Base-by-base conservation (phyloP, 2,329 filamentous ascomycete genomes). In the Colletotrichum sp. region DNA sequence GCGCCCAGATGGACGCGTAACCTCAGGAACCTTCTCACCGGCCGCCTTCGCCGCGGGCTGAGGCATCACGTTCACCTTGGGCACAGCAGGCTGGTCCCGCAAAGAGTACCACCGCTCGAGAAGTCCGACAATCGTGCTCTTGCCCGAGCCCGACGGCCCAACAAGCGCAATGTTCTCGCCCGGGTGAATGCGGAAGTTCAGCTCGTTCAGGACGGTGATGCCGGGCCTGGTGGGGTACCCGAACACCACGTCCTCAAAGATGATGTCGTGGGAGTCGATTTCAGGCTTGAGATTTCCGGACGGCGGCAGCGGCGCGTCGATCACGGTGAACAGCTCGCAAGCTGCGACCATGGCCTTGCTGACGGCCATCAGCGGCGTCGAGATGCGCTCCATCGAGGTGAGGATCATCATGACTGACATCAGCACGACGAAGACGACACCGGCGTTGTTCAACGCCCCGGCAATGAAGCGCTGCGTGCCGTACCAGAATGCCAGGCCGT, bases 401-500 rank as follows among this genome's bases (percentile, higher is more conserved):
- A 84, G 79, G 12, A 84, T 77, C 79, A 86, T 78, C 83, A 85
- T 85, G 18, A 86, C 83, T 7, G 81, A 84, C 82, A 85, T 85
- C 10, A 83, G 78, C 16, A 83, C 81, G 12, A 85, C 82, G 22
- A 87, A 80, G 28, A 88, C 83, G 3, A 82, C 83, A 30, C 85
- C 83, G 8, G 85, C 80, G 28, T 81, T 81, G 6, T 79, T 65
- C 36, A 88, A 82, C 13, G 82, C 79, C 1, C 81, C 81, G 16
- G 80, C 77, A 7, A 81, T 77, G 66, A 81, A 87, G 10, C 86
- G 80, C 64, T 82, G 82, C 13, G 85, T 82, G 0, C 86, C 87
- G 67, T 85, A 87, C 86, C 86, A 88, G 70, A 88, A 88, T 2
- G 83, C 81, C 2, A 88, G 77, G 3, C 84, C 85, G 67, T 87